A percentile compares a stretch with the other conserved stretches of the same genome.
These are phyloP conservation scores for Trichoderma sp. DNA, from an alignment of 2,329 filamentous ascomycete genomes.

Conservation along the genomic window DNA sequence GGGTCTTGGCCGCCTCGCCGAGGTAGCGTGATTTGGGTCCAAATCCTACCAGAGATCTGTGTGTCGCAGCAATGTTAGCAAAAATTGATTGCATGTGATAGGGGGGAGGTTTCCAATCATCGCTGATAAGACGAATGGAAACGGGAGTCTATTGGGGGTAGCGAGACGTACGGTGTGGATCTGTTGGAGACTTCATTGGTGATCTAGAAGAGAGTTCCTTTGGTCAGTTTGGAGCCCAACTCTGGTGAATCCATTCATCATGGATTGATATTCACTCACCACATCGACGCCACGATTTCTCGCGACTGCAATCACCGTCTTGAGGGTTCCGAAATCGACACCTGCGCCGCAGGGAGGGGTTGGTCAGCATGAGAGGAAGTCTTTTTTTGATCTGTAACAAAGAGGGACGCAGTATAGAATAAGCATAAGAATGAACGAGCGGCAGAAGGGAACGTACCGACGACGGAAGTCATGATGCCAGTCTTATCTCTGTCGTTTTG, in stretches of 20 bases:
- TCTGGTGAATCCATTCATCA: not conserved
- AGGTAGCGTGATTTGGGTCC: slow-evolving; percentile 91
- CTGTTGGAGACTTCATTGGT: slow-evolving; percentile 99
- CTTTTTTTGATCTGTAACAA: not conserved
- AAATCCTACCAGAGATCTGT: slow-evolving; percentile 89
- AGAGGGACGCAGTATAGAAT: slow-evolving; percentile 16
- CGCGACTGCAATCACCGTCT: slow-evolving; percentile 96
- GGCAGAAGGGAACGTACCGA: slow-evolving; percentile 18
- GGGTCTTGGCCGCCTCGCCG: slow-evolving; percentile 93
- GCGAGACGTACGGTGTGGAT: slow-evolving; percentile 80
- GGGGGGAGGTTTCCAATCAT: not conserved
- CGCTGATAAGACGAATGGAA: not conserved
- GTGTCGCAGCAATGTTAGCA: slow-evolving; percentile 12
- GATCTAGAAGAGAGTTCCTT: slow-evolving; percentile 58
- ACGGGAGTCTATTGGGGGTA: not conserved
- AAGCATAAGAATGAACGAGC: slow-evolving; percentile 15
- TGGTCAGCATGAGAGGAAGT: slow-evolving; percentile 22
- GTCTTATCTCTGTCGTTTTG: not conserved
- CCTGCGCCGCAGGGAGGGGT: slow-evolving; percentile 46
- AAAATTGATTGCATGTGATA: slow-evolving; percentile 19
- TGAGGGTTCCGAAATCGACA: slow-evolving; percentile 93
- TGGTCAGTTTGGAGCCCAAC: slow-evolving; percentile 20
- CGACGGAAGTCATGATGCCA: slow-evolving; percentile 22
- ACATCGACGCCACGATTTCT: slow-evolving; percentile 99
- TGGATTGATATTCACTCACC: slow-evolving; percentile 58